Evolutionary conservation across 2,329 filamentous ascomycete genomes (phyloP).

Genomic region (Fusarium verticillioides): DNA sequence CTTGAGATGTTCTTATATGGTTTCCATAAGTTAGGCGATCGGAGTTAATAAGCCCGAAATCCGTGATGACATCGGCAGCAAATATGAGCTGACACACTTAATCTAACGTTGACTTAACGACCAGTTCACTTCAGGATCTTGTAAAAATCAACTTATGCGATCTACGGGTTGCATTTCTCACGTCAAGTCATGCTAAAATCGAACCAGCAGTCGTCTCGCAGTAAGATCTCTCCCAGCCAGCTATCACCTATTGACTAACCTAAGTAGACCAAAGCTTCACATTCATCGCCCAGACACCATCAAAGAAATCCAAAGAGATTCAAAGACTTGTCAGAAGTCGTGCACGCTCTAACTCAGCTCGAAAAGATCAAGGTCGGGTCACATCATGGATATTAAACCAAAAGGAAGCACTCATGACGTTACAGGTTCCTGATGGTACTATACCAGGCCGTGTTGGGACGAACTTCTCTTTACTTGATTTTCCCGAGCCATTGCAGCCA

Average conservation of each 20-base stretch:
- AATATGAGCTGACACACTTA: not conserved
- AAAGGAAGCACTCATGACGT: not conserved
- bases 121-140: accelerated
- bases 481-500: constrained; percentile 32
- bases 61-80: not conserved
- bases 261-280: not conserved
- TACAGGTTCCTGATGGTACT: not conserved
- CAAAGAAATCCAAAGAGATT: not conserved
- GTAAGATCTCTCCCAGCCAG: not conserved
- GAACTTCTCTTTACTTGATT: constrained; percentile 33
- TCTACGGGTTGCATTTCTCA: accelerated
- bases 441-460: constrained; percentile 25
- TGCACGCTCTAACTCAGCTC: not conserved
- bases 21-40: not conserved
- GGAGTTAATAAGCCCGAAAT: constrained; percentile 3
- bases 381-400: constrained; percentile 31
- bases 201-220: not conserved
- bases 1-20: not conserved
- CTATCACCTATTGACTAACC: not conserved
- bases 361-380: not conserved
- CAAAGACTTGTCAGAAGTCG: constrained; percentile 20
- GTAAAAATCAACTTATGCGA: accelerated
- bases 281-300: constrained; percentile 20
- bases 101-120: accelerated
- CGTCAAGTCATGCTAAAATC: not conserved